Evolutionary conservation across 495 filamentous ascomycete species (phyloP).

Genomic region (Choiromyces venosus): DNA sequence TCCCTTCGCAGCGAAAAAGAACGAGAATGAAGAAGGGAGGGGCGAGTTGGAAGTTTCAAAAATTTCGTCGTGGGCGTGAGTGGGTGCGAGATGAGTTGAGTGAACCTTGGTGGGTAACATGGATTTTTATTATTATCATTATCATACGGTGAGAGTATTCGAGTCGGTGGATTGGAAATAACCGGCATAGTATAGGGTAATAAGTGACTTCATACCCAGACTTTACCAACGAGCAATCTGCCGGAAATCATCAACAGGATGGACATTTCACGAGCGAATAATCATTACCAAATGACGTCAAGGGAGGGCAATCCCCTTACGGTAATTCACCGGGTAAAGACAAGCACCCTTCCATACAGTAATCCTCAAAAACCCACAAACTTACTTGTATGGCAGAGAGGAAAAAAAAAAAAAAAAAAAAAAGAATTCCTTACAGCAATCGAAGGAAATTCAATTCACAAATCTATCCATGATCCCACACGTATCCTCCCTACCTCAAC

Average conservation of each 20-base stretch:
- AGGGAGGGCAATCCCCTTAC: too few species aligned
- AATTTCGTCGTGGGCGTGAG: background rate
- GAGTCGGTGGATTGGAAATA: background rate
- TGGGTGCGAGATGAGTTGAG: background rate
- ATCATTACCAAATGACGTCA: background rate
- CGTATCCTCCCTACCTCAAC: background rate
- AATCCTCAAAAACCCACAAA: background rate
- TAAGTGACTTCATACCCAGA: too few species aligned
- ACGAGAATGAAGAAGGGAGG: background rate
- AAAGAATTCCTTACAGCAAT: background rate
- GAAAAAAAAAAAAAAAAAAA: background rate
- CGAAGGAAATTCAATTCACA: background rate
- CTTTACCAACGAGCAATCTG: background rate
- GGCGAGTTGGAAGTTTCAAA: background rate
- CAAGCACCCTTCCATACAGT: background rate
- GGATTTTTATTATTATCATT: too few species aligned
- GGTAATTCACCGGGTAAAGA: too few species aligned
- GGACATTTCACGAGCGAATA: background rate
- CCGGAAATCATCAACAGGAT: background rate
- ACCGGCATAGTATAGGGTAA: too few species aligned
- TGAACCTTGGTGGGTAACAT: background rate
- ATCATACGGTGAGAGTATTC: background rate
- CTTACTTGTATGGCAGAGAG: too few species aligned
- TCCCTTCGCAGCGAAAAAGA: background rate
- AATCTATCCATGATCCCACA: background rate